Evolutionary conservation across 140 eudicot species (phyloP), one percentile per base, ranked within the genome.

Genomic region (Anethum foeniculum): DNA sequence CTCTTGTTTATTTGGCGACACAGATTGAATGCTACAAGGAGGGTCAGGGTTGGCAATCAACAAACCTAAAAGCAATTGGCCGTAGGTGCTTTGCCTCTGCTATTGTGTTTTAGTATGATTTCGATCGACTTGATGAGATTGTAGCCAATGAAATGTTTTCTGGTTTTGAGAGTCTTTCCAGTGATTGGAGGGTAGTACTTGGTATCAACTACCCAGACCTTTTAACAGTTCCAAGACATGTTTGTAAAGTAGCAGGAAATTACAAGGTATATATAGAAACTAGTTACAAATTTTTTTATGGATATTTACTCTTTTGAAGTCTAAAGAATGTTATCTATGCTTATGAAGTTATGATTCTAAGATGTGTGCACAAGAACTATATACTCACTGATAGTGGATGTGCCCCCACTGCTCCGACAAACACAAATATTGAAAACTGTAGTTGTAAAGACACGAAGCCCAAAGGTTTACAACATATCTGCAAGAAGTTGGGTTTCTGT

Each of bases 1-100:
- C 13, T 3, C 77, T 41, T 11, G 12, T 56, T 71, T 83, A 51
- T 56, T 62, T 47, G 76, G 46, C 75, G 76, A 54, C 91, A 54
- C 92, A 91, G 98, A 82, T 92, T 79, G 98, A 92, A 82, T 81
- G 92, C 56, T 94, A 94, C 86, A 84, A 87, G 84, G 96, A 91
- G 69, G 98, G 90, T 34, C 80, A 76, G 78, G 96, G 93, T 30
- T 92, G 98, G 96, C 77, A 87, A 81, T 39, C 36, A 72, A 85
- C 87, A 72, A 81, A 84, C 60, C 79, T 85, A 73, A 84, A 69
- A 54, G 90, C 83, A 44, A 47, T 89, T 41, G 90, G 98, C 25
- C 71, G 81, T 80, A 85, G 93, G 85, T 89, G 97, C 84, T 92
- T 86, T 46, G 84, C 87, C 84, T 92, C 96, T 4, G 94, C 97